These are phyloP conservation scores for Solidago caesia DNA, from an alignment of 129 eudicot species.

Conservation along the genomic window DNA sequence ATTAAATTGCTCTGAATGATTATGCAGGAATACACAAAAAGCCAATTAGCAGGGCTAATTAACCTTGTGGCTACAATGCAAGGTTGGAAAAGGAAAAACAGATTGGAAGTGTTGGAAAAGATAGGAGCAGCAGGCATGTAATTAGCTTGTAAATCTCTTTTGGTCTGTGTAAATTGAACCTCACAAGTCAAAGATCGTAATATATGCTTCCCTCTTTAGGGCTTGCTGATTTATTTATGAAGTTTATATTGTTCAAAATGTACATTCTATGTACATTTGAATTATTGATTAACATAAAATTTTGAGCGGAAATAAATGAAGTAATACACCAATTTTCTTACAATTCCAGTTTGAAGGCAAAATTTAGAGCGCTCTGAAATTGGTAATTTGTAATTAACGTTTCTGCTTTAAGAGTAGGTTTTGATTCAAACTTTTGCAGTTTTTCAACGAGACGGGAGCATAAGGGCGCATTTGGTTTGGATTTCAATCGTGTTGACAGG, in stretches of 20 bases:
- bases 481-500: no score
- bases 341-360: background rate
- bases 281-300: conserved; percentile 18
- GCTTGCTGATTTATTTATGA: conserved; percentile 19
- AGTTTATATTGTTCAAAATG: conserved; percentile 33
- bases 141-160: conserved; percentile 14
- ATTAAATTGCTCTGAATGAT: background rate
- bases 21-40: conserved; percentile 81
- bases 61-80: conserved; percentile 97
- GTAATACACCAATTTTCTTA: conserved; percentile 14
- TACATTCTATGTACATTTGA: conserved; percentile 18
- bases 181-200: conserved; percentile 19
- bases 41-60: conserved; percentile 73
- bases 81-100: conserved; percentile 93
- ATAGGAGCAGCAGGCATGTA: conserved; percentile 55
- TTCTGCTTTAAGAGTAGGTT: no score
- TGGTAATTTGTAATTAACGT: no score
- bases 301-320: conserved; percentile 22
- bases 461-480: no score
- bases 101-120: conserved; percentile 90
- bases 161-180: conserved; percentile 24
- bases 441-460: no score
- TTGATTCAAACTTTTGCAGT: no score
- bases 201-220: conserved; percentile 34
- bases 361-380: background rate